These are phyloP conservation scores for Yamagishiella unicocca DNA, from an alignment of 139 green algal genomes.

Conservation along the genomic window DNA sequence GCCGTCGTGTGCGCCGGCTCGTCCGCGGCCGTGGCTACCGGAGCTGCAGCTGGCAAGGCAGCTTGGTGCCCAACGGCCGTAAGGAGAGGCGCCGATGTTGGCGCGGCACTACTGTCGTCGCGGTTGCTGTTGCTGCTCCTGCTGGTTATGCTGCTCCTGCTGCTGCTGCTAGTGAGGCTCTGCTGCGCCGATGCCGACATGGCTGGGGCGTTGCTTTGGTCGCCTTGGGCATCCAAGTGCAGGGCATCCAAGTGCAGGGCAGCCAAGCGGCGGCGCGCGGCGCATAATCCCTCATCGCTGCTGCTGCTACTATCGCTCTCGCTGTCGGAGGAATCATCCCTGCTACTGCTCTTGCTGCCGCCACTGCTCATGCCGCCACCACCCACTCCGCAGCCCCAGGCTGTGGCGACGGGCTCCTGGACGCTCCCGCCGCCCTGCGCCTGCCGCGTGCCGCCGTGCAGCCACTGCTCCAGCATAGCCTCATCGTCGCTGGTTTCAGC, in stretches of 20 bases:
- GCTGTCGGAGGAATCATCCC: not conserved
- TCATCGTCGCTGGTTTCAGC: not conserved
- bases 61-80: no score
- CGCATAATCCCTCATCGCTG: not conserved
- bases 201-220: not conserved
- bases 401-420: no score
- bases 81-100: no score
- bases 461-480: not conserved
- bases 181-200: no score
- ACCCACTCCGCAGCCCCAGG: no score
- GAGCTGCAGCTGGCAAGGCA: no score
- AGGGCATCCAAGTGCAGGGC: not conserved
- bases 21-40: not conserved
- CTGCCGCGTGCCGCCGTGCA: not conserved
- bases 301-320: not conserved
- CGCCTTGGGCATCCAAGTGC: no score
- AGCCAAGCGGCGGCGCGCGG: not conserved
- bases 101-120: no score
- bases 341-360: not conserved
- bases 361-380: not conserved
- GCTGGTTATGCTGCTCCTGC: not conserved
- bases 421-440: no score
- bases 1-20: not conserved
- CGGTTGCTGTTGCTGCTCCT: no score
- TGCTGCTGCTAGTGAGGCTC: conserved; percentile 1